A percentile compares a stretch with the other conserved stretches of the same genome.
phyloP scores from a whole-genome alignment of 2,329 filamentous ascomycete species.

The Neofusicoccum sp. region DNA sequence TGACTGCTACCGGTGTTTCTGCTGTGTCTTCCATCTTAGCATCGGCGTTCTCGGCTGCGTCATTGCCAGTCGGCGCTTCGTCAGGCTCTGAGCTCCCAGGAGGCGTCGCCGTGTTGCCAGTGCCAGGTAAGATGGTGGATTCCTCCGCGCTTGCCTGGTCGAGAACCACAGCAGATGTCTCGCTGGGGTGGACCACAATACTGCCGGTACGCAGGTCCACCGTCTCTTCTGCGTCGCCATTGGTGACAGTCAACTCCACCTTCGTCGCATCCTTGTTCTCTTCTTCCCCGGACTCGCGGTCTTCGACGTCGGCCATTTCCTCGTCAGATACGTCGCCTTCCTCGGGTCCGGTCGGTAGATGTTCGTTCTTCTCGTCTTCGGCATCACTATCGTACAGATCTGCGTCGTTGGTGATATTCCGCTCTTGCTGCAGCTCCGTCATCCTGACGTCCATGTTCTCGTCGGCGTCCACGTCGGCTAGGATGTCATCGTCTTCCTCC shows the following conservation, averaged over 20 bases:
- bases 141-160: conserved; percentile 8
- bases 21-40: neutral
- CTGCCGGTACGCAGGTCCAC: neutral
- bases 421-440: conserved; percentile 17
- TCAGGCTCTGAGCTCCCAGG: conserved; percentile 1
- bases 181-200: conserved; percentile 7
- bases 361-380: conserved; percentile 17
- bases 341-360: neutral
- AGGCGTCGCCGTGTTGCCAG: conserved; percentile 14
- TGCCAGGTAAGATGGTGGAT: neutral
- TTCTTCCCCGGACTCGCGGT: conserved; percentile 5
- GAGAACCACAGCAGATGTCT: conserved; percentile 9
- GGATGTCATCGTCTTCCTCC: conserved; percentile 20
- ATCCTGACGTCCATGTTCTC: conserved; percentile 20
- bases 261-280: neutral
- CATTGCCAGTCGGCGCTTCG: neutral
- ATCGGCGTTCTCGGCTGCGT: neutral
- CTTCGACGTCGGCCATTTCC: conserved; percentile 14
- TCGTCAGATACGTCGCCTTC: conserved; percentile 13
- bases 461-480: conserved; percentile 20
- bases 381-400: conserved; percentile 19
- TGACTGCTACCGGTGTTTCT: neutral
- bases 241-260: neutral
- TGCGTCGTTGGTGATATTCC: neutral
- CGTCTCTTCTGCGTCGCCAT: neutral